Evolutionary conservation across 2,329 filamentous ascomycete genomes (phyloP), one percentile per base, ranked within the genome.

Genomic region (Verticillium tricorpus): DNA sequence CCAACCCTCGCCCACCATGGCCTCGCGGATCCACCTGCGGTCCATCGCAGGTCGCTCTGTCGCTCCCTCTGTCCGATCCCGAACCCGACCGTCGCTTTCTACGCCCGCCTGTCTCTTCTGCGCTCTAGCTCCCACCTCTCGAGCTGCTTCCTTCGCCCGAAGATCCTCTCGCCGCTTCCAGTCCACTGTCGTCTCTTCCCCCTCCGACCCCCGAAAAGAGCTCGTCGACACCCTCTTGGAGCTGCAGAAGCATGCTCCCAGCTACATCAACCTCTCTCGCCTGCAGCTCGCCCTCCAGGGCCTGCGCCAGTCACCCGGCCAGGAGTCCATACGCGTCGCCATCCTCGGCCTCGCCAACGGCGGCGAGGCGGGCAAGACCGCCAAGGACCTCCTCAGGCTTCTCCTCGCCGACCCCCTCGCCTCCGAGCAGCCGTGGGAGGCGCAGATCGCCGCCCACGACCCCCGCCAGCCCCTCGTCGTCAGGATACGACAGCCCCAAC

Each of bases 261-360:
- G 80, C 62, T 82, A 87, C 67, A 81, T 90, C 60, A 89, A 89
- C 69, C 80, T 89, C n/a, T 86, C 89, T 34, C 82, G 89, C 61
- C 72, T 93, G 56, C 88, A 91, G 73, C 82, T 94, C 67, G 90
- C 90, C 14, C 76, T 92, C 25, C 82, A 86, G 65, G 87, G 89
- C 25, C 72, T 89, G 63, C 80, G 82, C 37, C 84, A 89, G 69
- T 69, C 73, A 1, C 74, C 83, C 0, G 86, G 86, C 4, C 70
- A 80, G 39, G 86, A 89, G 71, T 79, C 82, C 2, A 79, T 88
- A 35, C 79, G 86, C 19, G 77, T 89, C 61, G 86, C 85, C 15
- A 77, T 89, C 56, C 71, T 88, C 8, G 82, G 81, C 11, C 70
- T 86, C 32, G 71, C 69, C 17, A 70, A 74, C 56, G 76, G 72